Base-by-base conservation (phyloP, 371 early-diverging fungal species). In the Circinella minor region DNA sequence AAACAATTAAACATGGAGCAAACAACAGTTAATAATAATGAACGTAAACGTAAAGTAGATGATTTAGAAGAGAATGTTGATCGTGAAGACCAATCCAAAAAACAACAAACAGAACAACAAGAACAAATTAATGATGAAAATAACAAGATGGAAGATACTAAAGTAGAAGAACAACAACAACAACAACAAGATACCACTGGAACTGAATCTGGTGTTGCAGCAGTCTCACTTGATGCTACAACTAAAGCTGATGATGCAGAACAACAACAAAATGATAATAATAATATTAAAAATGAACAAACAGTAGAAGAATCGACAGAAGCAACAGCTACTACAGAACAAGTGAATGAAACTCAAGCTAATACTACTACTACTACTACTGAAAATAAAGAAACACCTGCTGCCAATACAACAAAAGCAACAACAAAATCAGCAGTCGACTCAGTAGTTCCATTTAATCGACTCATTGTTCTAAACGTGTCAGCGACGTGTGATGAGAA, bases 401-500 rank as follows among this genome's bases (percentile, higher is more conserved):
- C 48, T 39, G 39, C 48, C 34, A 17, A 15, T 47, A 1, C 18
- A 47, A 36, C 39, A 57, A 43, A 34, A 65, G 38, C 34, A 51
- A 13, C 60, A 7, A 55, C 20, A 39, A 17, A 39, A 61, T 36
- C 54, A 55, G 27, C 38, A 17, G 59, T 71, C 20, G 70, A 71
- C 5, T 77, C 81, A 4, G 68, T 69, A 8, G 68, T 85, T 48
- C 85, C 85, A 47, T 84, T 86, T 78, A 88, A 91, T 65, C 86
- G 84, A 61, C 80, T 89, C 38, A 85, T 93, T 63, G 81, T 91
- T 36, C 78, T 92, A n/a, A 87, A 90, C 70, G 78, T 90, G 49
- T 90, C 91, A 74, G 88, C 90, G 4, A 93, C 92, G 15, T 89
- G 91, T 72, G 92, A 92, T 74, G 92, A 92, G 66, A 90, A 88